A percentile compares a stretch with the other conserved stretches of the same genome.
Evolutionary conservation across 371 early-diverging fungal genomes (phyloP).

Genomic region (Conidiobolus incongruus): DNA sequence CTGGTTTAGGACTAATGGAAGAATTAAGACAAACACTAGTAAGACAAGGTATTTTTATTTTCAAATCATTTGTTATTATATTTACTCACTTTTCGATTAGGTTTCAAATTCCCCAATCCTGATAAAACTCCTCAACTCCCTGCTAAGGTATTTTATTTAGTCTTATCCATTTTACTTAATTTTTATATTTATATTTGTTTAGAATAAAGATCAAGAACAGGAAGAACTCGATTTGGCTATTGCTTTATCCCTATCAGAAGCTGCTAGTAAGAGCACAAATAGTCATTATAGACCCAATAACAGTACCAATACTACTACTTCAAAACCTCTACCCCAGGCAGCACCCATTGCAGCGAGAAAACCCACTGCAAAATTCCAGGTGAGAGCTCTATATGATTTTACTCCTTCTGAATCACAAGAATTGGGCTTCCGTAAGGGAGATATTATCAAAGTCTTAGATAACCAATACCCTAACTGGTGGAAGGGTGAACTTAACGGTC

Average conservation of each 20-base stretch:
- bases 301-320: background rate
- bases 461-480: slow-evolving; percentile 80
- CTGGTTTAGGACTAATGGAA: slow-evolving; percentile 62
- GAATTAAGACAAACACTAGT: slow-evolving; percentile 56
- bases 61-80: background rate
- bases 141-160: slow-evolving; percentile 19
- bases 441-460: slow-evolving; percentile 58
- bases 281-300: background rate
- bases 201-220: slow-evolving; percentile 25
- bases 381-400: slow-evolving; percentile 70
- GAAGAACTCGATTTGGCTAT: slow-evolving; percentile 79
- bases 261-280: slow-evolving; percentile 21
- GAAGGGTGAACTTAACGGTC: slow-evolving; percentile 54
- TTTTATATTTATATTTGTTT: no score
- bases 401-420: slow-evolving; percentile 62
- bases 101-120: slow-evolving; percentile 52
- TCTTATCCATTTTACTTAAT: slow-evolving; percentile 3
- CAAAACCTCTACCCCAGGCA: slow-evolving; percentile 9
- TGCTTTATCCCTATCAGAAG: slow-evolving; percentile 66
- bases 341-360: slow-evolving; percentile 11
- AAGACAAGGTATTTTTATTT: slow-evolving; percentile 13
- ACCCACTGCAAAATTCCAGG: slow-evolving; percentile 14
- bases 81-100: slow-evolving; percentile 8
- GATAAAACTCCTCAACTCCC: slow-evolving; percentile 25
- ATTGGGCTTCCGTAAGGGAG: slow-evolving; percentile 50